Evolutionary conservation across 2,329 filamentous ascomycete genomes (phyloP), one percentile per base, ranked within the genome.

Genomic region (Cordyceps cicadae): DNA sequence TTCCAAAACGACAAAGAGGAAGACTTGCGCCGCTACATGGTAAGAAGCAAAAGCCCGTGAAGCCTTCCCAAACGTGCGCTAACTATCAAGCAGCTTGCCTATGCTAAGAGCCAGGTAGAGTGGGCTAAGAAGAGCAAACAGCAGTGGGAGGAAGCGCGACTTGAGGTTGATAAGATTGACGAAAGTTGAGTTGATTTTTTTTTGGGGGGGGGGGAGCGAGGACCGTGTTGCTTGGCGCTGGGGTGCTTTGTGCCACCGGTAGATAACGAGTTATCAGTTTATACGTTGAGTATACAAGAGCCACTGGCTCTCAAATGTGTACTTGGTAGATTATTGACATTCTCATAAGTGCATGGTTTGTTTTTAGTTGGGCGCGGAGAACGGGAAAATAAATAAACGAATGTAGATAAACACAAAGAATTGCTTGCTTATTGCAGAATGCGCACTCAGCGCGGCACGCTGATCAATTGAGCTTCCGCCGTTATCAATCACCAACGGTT

Each of bases 1-100:
- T 99, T 99, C 75, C 95, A 99, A 74, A 81, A 80, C 62, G 92
- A 97, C 75, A 99, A 99, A 75, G 95, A 99, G 75, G 91, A 93
- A 55, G 94, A 99, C 72, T 74, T 99, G 69, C 87, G 87, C 70
- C 85, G 90, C 64, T 97, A 97, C 72, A 99, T 99, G 94, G 94
- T 97, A 78, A 77, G 89, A 76, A 32, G 49, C 21, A 59, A 19
- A 15, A 21, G 24, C 6, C 32, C 14, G 17, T 26, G n/a, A 32
- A 54, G 21, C 9, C 14, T 37, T 43, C 15, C 4, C 24, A 5
- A 43, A 21, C 45, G 15, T 65, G 62, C 63, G 56, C 70, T 72
- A 65, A 71, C 65, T 12, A 24, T 54, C 17, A 50, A 32, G 24
- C 67, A 96, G 92, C 84, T 96, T 68, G 90, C 90, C 37, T 97